These are phyloP conservation scores for Paramecium primaurelia DNA, from an alignment of 73 alveolate genomes.

Conservation along the genomic window DNA sequence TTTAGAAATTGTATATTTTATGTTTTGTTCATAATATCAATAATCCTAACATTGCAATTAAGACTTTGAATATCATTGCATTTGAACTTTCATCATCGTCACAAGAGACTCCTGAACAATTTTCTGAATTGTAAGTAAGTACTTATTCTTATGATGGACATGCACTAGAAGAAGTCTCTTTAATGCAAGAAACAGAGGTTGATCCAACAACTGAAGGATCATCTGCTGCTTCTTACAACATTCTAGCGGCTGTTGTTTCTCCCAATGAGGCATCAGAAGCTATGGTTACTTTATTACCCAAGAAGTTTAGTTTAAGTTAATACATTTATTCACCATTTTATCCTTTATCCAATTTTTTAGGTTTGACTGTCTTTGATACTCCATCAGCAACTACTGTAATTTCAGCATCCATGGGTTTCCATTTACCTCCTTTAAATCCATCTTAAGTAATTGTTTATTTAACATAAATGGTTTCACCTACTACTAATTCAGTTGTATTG, in stretches of 20 bases:
- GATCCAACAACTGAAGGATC: background rate
- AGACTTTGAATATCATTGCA: background rate
- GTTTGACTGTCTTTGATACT: background rate
- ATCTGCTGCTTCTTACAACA: background rate
- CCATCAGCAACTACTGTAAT: background rate
- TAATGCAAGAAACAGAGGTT: background rate
- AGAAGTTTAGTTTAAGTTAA: background rate
- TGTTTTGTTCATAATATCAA: background rate
- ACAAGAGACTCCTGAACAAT: background rate
- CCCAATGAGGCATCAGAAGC: conserved; percentile 1
- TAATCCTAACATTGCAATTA: background rate
- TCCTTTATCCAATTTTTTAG: background rate
- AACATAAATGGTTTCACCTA: background rate
- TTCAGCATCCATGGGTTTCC: background rate
- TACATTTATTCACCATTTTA: background rate
- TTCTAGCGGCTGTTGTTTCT: background rate
- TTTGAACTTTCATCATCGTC: background rate
- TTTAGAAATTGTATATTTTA: background rate
- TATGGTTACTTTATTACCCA: background rate
- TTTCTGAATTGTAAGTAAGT: background rate
- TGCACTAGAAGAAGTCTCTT: background rate
- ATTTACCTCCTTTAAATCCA: background rate
- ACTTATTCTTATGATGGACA: background rate
- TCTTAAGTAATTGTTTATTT: background rate
- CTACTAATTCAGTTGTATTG: background rate